Evolutionary conservation across 176 grass and related monocot genomes (phyloP).

Genomic region (Phyllostachys edulis): DNA sequence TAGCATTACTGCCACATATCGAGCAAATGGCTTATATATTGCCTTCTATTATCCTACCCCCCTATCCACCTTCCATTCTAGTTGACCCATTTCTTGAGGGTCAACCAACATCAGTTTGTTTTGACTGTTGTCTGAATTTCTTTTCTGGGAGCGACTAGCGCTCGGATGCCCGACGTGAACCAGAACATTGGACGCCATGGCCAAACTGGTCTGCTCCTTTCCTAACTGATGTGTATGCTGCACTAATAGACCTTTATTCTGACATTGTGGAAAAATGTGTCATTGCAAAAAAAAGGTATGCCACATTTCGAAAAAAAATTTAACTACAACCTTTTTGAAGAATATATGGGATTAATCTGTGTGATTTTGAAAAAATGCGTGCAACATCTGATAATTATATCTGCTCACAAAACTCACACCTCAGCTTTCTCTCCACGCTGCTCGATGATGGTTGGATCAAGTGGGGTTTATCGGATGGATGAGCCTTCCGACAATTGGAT

Average conservation of each 20-base stretch:
- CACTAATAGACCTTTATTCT: not conserved
- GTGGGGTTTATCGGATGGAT: conserved; percentile 8
- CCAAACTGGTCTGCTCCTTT: conserved; percentile 19
- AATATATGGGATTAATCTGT: not conserved
- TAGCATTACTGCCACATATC: not conserved
- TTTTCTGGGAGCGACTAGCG: conserved; percentile 11
- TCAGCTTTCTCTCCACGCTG: not conserved
- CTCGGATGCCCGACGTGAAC: not conserved
- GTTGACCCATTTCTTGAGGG: not conserved
- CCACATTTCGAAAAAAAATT: not conserved
- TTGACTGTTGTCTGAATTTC: conserved; percentile 17
- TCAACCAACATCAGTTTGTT: conserved; percentile 21
- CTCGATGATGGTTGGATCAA: conserved; percentile 22
- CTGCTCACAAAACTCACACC: not conserved
- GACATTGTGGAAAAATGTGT: not conserved
- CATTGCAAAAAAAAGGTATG: not conserved
- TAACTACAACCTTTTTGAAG: not conserved
- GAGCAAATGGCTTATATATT: not conserved
- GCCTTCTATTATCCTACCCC: not conserved
- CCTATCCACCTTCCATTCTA: not conserved
- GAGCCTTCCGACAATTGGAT: not conserved
- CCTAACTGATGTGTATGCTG: not conserved
- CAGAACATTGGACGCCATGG: not conserved
- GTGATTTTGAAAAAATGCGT: not conserved
- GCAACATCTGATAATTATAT: conserved; percentile 2